A percentile compares a stretch with the other conserved stretches of the same genome.
These are phyloP conservation scores for Viola pubescens DNA, from an alignment of 441 rosid species.

Conservation along the genomic window DNA sequence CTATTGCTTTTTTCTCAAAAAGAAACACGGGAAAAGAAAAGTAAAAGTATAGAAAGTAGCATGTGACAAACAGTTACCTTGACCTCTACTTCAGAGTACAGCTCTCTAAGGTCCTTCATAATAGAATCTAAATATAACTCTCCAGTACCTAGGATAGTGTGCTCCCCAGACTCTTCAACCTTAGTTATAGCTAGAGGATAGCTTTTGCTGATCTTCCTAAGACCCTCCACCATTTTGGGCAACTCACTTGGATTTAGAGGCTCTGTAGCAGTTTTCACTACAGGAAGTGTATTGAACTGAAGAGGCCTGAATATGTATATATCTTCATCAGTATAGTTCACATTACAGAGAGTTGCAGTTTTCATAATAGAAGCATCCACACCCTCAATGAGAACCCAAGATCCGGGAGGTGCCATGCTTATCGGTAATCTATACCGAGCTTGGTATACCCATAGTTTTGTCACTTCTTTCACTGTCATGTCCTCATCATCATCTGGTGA, in stretches of 20 bases:
- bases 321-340: slow-evolving; percentile 60
- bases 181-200: slow-evolving; percentile 95
- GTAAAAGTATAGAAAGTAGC: slow-evolving; percentile 4
- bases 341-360: slow-evolving; percentile 84
- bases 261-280: slow-evolving; percentile 96
- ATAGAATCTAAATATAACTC: slow-evolving; percentile 94
- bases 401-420: slow-evolving; percentile 94
- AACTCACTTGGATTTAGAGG: slow-evolving; percentile 97
- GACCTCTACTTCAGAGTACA: slow-evolving; percentile 97
- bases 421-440: slow-evolving; percentile 89
- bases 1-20: not conserved
- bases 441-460: slow-evolving; percentile 92
- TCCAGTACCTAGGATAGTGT: slow-evolving; percentile 93
- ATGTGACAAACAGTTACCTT: slow-evolving; percentile 43
- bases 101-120: slow-evolving; percentile 97
- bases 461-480: slow-evolving; percentile 90
- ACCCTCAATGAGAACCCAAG: slow-evolving; percentile 97
- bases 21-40: slow-evolving; percentile 5
- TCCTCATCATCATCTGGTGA: slow-evolving; percentile 97
- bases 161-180: slow-evolving; percentile 98
- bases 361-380: slow-evolving; percentile 97
- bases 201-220: slow-evolving; percentile 96
- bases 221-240: slow-evolving; percentile 99
- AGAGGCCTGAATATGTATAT: slow-evolving; percentile 78
- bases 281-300: slow-evolving; percentile 92